A percentile compares a stretch with the other conserved stretches of the same genome.
Conservation (phyloP, 176 grass and related monocot genomes). For the Phoenix dactylifera region DNA sequence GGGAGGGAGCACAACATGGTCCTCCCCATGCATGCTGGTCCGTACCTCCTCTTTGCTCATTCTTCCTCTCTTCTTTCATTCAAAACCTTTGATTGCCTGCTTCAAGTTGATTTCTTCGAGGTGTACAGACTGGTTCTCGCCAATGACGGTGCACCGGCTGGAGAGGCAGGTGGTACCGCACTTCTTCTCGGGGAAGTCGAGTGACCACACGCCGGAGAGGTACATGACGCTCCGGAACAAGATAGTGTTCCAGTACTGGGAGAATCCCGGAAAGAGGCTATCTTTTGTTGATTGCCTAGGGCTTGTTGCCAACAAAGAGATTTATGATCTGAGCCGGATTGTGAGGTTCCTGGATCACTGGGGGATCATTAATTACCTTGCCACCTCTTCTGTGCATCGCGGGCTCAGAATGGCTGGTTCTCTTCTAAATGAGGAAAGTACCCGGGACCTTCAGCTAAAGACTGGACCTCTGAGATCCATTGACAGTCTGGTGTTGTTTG, state of each 20-base stretch:
- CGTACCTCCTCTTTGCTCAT: conserved; percentile 10
- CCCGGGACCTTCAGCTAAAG: conserved; percentile 58
- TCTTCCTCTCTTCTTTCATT: not conserved
- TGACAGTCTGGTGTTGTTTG: conserved; percentile 87
- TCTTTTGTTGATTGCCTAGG: conserved; percentile 65
- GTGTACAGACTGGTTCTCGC: conserved; percentile 79
- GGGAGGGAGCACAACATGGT: conserved; percentile 28
- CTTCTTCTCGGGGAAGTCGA: conserved; percentile 38
- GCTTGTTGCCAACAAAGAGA: conserved; percentile 57
- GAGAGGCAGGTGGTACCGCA: conserved; percentile 67
- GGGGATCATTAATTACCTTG: conserved; percentile 96
- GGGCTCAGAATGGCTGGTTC: conserved; percentile 62
- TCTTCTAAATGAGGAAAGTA: conserved; percentile 56
- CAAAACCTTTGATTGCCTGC: not conserved
- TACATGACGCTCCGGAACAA: conserved; percentile 71
- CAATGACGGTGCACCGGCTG: conserved; percentile 52
- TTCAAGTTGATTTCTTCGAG: not conserved
- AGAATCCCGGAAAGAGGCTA: conserved; percentile 59
- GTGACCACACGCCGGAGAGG: conserved; percentile 50
- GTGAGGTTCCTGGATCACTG: conserved; percentile 82
- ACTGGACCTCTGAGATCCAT: conserved; percentile 71
- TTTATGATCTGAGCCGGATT: conserved; percentile 82
- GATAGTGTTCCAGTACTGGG: conserved; percentile 63
- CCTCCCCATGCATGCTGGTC: conserved; percentile 75
- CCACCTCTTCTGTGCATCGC: conserved; percentile 45